Percentiles rank a stretch among this genome's conserved stretches.
These are phyloP conservation scores for Psilocybe cubensis DNA, from an alignment of 768 basidiomycete species.

Conservation along the genomic window DNA sequence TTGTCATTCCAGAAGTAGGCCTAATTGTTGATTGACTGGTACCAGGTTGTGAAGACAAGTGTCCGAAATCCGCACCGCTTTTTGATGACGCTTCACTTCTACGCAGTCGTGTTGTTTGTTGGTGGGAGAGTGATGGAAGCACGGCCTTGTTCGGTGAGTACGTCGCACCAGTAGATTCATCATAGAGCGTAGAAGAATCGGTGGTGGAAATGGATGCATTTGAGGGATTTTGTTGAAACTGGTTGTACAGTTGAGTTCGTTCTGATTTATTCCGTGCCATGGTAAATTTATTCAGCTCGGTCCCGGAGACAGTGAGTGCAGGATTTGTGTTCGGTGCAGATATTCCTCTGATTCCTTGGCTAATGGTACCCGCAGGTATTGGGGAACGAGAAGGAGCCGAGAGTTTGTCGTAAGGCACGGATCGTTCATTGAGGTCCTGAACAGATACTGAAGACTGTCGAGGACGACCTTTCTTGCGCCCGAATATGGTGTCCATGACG, in stretches of 20 bases:
- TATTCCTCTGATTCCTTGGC: slow-evolving; percentile 64
- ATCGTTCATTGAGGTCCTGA: slow-evolving; percentile 65
- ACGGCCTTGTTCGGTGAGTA: slow-evolving; percentile 32
- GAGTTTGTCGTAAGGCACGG: slow-evolving; percentile 75
- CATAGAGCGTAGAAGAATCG: slow-evolving; percentile 64
- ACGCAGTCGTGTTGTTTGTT: slow-evolving; percentile 45
- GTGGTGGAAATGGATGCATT: slow-evolving; percentile 52
- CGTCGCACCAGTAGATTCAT: slow-evolving; percentile 46
- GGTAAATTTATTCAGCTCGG: slow-evolving; percentile 68
- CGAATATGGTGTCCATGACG: slow-evolving; percentile 69
- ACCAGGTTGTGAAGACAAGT: slow-evolving; percentile 34
- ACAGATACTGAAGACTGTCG: slow-evolving; percentile 65
- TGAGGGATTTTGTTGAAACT: slow-evolving; percentile 45
- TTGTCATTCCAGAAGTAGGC: slow-evolving; percentile 52
- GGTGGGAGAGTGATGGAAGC: slow-evolving; percentile 22
- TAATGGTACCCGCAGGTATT: slow-evolving; percentile 55
- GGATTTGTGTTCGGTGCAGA: slow-evolving; percentile 88
- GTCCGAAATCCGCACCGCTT: slow-evolving; percentile 63
- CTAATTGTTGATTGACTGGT: slow-evolving; percentile 43
- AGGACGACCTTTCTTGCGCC: slow-evolving; percentile 61
- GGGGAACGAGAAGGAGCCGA: slow-evolving; percentile 61
- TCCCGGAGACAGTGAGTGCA: slow-evolving; percentile 70
- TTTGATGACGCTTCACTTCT: slow-evolving; percentile 61
- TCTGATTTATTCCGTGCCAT: slow-evolving; percentile 55
- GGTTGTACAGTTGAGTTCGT: slow-evolving; percentile 55